Conservation (phyloP, 2,329 filamentous ascomycete species). For the Colletotrichum paranaense region DNA sequence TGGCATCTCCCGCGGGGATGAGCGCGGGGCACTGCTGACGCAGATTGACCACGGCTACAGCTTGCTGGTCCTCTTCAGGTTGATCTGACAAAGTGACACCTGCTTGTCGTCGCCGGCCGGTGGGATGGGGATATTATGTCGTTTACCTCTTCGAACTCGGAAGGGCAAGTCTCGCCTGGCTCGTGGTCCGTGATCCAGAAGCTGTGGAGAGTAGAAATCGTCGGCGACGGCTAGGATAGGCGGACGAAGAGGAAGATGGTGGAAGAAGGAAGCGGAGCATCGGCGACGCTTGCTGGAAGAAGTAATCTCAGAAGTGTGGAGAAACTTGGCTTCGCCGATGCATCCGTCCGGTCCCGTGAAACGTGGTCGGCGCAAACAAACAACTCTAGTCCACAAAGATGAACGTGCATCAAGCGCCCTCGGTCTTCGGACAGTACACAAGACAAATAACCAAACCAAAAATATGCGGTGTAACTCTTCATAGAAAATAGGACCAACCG, state of each 20-base stretch:
- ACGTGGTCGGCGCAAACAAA: background rate
- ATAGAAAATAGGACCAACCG: conserved; percentile 1
- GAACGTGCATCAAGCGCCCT: conserved; percentile 2
- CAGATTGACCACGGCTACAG: conserved; percentile 3
- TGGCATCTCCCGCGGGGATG: conserved; percentile 36
- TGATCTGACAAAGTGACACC: background rate
- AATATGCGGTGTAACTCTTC: background rate
- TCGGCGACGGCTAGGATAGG: conserved; percentile 11
- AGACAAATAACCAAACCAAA: background rate
- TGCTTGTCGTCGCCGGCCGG: background rate
- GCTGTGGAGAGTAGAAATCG: background rate
- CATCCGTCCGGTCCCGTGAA: background rate
- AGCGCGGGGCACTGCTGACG: conserved; percentile 10
- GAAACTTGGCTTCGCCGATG: background rate
- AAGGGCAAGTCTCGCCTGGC: conserved; percentile 22
- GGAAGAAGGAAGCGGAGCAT: conserved; percentile 20
- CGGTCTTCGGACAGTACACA: too few species aligned
- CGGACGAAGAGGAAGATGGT: conserved; percentile 1
- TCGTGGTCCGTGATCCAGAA: background rate
- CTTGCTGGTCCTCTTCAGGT: background rate
- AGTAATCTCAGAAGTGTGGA: background rate
- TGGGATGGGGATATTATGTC: background rate
- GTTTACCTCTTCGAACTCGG: background rate
- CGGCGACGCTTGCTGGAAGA: conserved; percentile 17
- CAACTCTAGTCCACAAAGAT: background rate